These are phyloP conservation scores for Ganoderma sinense DNA, from an alignment of 1,284 basidiomycete genomes.

Conservation along the genomic window DNA sequence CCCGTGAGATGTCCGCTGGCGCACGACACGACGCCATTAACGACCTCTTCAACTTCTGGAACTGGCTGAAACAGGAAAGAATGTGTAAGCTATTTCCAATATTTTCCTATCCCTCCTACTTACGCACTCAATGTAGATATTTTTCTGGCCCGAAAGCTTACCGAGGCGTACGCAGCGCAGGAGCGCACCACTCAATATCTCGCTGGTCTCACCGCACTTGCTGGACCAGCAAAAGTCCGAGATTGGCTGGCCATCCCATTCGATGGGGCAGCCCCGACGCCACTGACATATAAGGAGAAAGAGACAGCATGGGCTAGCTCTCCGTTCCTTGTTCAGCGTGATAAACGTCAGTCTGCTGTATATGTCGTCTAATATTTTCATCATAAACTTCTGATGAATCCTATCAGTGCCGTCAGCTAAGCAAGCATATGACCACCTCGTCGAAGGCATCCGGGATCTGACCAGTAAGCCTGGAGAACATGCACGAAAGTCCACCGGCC, in stretches of 20 bases:
- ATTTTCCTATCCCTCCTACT: too few species aligned
- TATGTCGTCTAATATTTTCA: too few species aligned
- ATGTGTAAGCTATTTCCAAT: too few species aligned
- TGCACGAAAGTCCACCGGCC: neutral
- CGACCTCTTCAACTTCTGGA: conserved; percentile 8
- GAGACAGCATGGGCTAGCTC: neutral
- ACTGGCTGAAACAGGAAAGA: neutral
- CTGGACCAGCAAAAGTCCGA: neutral
- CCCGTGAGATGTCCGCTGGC: conserved; percentile 7
- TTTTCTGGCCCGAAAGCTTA: neutral
- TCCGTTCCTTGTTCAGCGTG: neutral
- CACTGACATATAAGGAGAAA: conserved; percentile 3
- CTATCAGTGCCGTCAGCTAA: neutral
- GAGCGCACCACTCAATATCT: neutral
- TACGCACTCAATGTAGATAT: neutral
- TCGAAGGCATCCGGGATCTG: neutral
- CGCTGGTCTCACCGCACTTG: neutral
- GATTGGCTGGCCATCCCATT: neutral
- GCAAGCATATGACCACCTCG: neutral
- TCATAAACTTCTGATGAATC: too few species aligned
- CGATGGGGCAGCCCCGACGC: conserved; percentile 7
- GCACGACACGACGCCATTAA: neutral
- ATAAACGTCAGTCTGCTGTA: neutral
- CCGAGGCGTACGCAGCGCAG: neutral
- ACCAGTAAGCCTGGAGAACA: neutral